Base-by-base conservation (phyloP, 805 yeast species). In the Middelhovenomyces tepae region DNA sequence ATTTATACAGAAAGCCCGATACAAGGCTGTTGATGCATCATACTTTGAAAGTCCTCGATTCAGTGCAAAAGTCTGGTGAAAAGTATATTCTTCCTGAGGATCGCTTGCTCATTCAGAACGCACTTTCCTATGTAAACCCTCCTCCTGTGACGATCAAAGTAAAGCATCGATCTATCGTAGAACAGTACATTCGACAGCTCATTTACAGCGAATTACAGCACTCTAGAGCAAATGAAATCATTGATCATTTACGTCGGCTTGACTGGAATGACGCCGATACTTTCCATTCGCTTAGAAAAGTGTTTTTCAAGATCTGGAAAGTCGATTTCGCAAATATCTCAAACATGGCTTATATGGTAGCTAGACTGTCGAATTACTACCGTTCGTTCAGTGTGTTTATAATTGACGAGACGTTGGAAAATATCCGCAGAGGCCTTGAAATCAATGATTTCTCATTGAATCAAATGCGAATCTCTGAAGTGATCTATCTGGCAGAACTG, bases 381-480 rank as follows among this genome's bases (percentile, higher is more conserved):
- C 57, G 62, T 11, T 48, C 57, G 10, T 59, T 79, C 35, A 55
- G 60, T 8, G 54, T 67, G 2, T 47, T 48, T 16, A 68, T 74
- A 1, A 56, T 83, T 31, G 95, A 87, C 52, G 60, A 69, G 10
- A 34, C 78, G 2, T 43, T 80, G 10, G 95, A 86, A 47, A 62
- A 65, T n/a, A 64, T 81, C 10, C 62, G 67, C 7, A 47, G 74
- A 16, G 91, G 85, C 0, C 55, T 85, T 38, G 94, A 85, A 47
- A 43, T 62, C 4, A 73, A 76, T 40, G 73, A 73, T 43, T 78
- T 70, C 47, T 62, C 73, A 35, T 53, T 58, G 32, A 78, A 78
- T 45, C 67, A 86, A 49, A 57, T 58, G 9, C 60, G 94, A 37
- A 53, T 81, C 38, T 66, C 91, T 0, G 72, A 76, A 34, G 67